A percentile compares a stretch with the other conserved stretches of the same genome.
These are phyloP conservation scores for Domatiomyces catenatus DNA, from an alignment of 2,329 filamentous ascomycete species.

Conservation along the genomic window DNA sequence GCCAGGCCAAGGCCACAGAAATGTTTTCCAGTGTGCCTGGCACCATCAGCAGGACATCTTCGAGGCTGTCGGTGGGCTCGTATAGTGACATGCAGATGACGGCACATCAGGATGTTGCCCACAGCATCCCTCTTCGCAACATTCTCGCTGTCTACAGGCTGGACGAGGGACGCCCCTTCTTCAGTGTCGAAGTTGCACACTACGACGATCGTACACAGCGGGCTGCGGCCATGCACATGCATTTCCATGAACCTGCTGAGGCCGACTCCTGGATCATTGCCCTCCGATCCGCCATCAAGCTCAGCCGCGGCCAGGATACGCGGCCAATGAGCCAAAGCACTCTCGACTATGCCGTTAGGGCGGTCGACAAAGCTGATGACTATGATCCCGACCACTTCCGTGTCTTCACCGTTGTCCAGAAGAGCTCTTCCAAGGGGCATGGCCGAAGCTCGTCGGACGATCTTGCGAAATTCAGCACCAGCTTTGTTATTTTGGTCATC, in stretches of 20 bases:
- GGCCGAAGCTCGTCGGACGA: constrained; percentile 49
- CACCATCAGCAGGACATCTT: constrained; percentile 36
- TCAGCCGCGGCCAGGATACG: constrained; percentile 24
- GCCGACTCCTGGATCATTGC: constrained; percentile 49
- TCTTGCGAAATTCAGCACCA: constrained; percentile 47
- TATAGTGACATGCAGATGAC: constrained; percentile 46
- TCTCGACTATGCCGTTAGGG: constrained; percentile 45
- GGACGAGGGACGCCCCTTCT: constrained; percentile 51
- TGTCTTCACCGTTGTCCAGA: constrained; percentile 54
- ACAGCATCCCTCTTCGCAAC: constrained; percentile 44
- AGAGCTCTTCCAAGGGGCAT: constrained; percentile 24
- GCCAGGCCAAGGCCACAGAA: constrained; percentile 48
- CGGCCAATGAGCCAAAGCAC: constrained; percentile 43
- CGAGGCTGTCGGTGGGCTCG: constrained; percentile 43
- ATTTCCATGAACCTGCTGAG: constrained; percentile 49
- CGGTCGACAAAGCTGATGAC: constrained; percentile 50
- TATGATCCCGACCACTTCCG: constrained; percentile 53
- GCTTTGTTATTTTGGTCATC: constrained; percentile 52
- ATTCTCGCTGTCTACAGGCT: constrained; percentile 52
- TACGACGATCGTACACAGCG: constrained; percentile 50
- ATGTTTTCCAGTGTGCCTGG: constrained; percentile 40
- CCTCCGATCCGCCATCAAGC: constrained; percentile 41
- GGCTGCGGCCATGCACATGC: constrained; percentile 47
- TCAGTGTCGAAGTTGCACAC: constrained; percentile 52
- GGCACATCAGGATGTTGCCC: constrained; percentile 39